A percentile compares a stretch with the other conserved stretches of the same genome.
These are phyloP conservation scores for Acorus gramineus DNA, from an alignment of 106 monocot species.

Conservation along the genomic window DNA sequence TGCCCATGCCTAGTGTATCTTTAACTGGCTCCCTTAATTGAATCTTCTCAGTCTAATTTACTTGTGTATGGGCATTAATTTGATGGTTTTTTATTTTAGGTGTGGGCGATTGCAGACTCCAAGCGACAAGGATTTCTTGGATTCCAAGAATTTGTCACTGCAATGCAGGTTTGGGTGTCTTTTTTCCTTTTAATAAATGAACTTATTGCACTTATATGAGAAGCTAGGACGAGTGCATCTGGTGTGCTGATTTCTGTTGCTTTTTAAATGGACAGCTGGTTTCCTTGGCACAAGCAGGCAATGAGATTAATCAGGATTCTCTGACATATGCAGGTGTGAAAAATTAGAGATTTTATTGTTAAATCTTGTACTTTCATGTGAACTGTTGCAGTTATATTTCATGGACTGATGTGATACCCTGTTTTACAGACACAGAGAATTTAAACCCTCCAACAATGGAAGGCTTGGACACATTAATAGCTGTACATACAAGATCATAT, in stretches of 20 bases:
- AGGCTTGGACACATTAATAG: conserved; percentile 67
- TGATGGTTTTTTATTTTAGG: conserved; percentile 25
- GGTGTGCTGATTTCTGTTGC: not conserved
- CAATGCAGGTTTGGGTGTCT: conserved; percentile 59
- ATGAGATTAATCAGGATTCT: conserved; percentile 63
- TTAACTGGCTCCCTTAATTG: not conserved
- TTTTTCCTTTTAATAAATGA: not conserved
- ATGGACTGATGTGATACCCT: not conserved
- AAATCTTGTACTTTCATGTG: not conserved
- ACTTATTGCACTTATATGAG: not conserved
- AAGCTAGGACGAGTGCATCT: too few species aligned
- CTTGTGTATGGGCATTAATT: not conserved
- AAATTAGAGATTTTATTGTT: not conserved
- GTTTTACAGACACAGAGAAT: conserved; percentile 44
- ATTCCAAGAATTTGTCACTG: conserved; percentile 50
- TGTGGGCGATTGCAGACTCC: conserved; percentile 83
- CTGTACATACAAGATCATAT: conserved; percentile 27
- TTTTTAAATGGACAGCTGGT: conserved; percentile 44
- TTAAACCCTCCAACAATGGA: conserved; percentile 62
- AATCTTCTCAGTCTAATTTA: not conserved
- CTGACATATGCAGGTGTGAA: conserved; percentile 47
- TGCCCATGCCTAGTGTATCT: too few species aligned
- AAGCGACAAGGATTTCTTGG: conserved; percentile 78
- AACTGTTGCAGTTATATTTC: not conserved
- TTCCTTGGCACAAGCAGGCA: conserved; percentile 66